Base-by-base conservation (phyloP, 495 filamentous ascomycete species). In the Beverwykella pulmonaria region DNA sequence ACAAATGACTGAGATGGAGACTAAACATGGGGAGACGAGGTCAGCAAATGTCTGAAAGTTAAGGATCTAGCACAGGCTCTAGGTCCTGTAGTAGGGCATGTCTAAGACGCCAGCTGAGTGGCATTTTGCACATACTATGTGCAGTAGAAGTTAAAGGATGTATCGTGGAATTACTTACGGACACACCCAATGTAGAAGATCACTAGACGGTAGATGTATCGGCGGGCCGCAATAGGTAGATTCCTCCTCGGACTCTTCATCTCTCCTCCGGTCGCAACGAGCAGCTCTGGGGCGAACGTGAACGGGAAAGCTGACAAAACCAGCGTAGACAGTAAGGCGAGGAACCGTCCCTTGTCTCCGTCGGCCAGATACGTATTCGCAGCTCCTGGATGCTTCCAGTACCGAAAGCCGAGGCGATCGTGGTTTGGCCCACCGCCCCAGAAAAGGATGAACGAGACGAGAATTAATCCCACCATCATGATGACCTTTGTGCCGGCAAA, bases 361-460 rank as follows among this genome's bases (percentile, higher is more conserved):
- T 73, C 66, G 0, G 70, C 76, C 2, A 87, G 77, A 30, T 85
- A 80, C 0, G 62, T 73, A 39, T 75, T 78, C 9, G 72, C 73
- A 14, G 77, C 75, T 3, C 74, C 73, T 1, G 74, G 74, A 49
- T 75, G n/a, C 6, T 74, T 53, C 76, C 75, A 78, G 55, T 73
- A 77, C n/a, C 75, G 62, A 61, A 78, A 77, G 41, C 76, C 76
- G 1, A 76, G 64, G 7, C 74, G 56, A 39, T 75, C 75, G 79
- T 82, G 84, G 27, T 80, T 76, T 0, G 83, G 78, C 1, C 86
- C 82, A 8, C 83, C 88, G 14, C 88, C 88, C 22, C 84, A 79
- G 70, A 87, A 83, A 58, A 87, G 82, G 59, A 90, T 84, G 67
- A 92, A 81, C n/a, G 86, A 85, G 59, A 90, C 79, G 41, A 90